These are phyloP conservation scores for Pseudozyma hubeiensis DNA, from an alignment of 1,284 basidiomycete species.

Conservation along the genomic window DNA sequence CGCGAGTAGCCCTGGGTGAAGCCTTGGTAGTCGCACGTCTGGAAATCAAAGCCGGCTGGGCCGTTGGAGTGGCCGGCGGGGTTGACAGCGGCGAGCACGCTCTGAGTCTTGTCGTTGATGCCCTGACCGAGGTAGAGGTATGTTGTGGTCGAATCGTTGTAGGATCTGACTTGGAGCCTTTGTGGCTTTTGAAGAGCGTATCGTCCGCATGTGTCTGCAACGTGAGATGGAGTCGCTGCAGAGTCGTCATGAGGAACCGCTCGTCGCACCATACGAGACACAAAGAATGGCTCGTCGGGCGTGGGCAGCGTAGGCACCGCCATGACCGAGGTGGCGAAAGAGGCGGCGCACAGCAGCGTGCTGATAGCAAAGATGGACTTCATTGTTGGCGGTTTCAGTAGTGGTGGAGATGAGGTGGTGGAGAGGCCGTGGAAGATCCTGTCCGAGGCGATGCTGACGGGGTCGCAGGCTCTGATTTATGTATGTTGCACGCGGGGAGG, in stretches of 20 bases:
- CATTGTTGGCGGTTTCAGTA: slow-evolving; percentile 10
- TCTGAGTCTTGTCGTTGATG: not conserved
- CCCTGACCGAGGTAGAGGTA: slow-evolving; percentile 7
- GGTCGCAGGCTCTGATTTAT: not conserved
- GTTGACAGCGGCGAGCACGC: slow-evolving; percentile 3
- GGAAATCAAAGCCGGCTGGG: slow-evolving; percentile 21
- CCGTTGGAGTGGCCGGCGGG: slow-evolving; percentile 3
- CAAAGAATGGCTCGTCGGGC: slow-evolving; percentile 23
- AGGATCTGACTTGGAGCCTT: slow-evolving; percentile 20
- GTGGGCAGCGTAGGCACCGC: slow-evolving; percentile 26
- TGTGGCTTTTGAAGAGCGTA: slow-evolving; percentile 20
- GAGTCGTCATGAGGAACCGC: slow-evolving; percentile 4
- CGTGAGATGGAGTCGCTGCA: not conserved
- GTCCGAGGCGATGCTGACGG: too few species aligned
- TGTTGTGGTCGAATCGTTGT: slow-evolving; percentile 20
- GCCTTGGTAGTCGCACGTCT: slow-evolving; percentile 33
- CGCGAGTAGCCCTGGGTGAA: slow-evolving; percentile 38
- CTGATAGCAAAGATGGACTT: slow-evolving; percentile 17
- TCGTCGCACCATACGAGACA: slow-evolving; percentile 31
- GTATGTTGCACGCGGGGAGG: not conserved
- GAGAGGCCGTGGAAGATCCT: not conserved
- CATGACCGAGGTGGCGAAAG: slow-evolving; percentile 1
- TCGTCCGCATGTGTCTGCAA: slow-evolving; percentile 17
- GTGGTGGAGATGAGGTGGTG: not conserved
- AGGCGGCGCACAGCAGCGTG: slow-evolving; percentile 14